Percentiles rank a stretch among this genome's conserved stretches.
Conservation (phyloP, 768 basidiomycete species). For the Gautieria morchelliformis region DNA sequence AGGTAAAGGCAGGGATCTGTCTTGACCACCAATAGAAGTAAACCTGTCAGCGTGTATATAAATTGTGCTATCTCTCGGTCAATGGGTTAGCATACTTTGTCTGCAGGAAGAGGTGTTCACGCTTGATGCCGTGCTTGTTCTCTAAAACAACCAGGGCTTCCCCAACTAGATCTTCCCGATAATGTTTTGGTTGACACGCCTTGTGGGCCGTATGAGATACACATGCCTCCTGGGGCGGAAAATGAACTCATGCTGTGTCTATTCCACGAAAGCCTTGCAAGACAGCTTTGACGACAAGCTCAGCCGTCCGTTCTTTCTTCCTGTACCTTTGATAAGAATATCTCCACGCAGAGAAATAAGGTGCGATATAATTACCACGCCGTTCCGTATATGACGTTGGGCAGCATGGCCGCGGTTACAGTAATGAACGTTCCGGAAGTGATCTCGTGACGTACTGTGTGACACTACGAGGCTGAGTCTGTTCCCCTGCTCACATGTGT, state of each 20-base stretch:
- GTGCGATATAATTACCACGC: slow-evolving; percentile 24
- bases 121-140: slow-evolving; percentile 47
- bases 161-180: slow-evolving; percentile 74
- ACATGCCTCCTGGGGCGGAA: slow-evolving; percentile 8
- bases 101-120: slow-evolving; percentile 68
- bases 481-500: not conserved
- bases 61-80: no score
- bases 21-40: slow-evolving; percentile 68
- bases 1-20: slow-evolving; percentile 57
- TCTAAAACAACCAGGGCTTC: slow-evolving; percentile 52
- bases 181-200: slow-evolving; percentile 66
- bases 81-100: slow-evolving; percentile 46
- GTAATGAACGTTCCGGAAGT: not conserved
- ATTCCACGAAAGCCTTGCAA: slow-evolving; percentile 71
- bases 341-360: not conserved
- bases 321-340: slow-evolving; percentile 25
- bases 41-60: slow-evolving; percentile 34
- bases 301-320: slow-evolving; percentile 67
- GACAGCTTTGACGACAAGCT: slow-evolving; percentile 63
- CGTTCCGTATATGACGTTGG: slow-evolving; percentile 31
- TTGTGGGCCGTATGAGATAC: not conserved
- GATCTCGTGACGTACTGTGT: not conserved
- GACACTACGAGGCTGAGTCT: not conserved
- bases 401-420: not conserved
- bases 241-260: slow-evolving; percentile 56